Conservation (phyloP, 2,329 filamentous ascomycete species). For the Curvularia lunata region DNA sequence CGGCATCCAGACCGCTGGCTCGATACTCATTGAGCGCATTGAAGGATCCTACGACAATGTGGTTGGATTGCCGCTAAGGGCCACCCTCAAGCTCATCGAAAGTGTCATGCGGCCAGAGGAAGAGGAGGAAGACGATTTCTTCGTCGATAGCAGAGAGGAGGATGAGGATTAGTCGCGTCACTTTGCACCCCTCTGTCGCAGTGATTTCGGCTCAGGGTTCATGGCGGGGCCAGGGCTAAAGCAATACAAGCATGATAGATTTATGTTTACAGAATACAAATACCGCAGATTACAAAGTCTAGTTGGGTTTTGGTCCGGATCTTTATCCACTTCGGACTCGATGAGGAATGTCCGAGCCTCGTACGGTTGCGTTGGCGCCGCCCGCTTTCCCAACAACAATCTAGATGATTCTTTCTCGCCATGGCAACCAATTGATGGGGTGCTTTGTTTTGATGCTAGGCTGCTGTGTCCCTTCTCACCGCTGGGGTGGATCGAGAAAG, state of each 20-base stretch:
- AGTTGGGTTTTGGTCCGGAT: not conserved
- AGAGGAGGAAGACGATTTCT: conserved; percentile 39
- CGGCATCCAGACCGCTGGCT: conserved; percentile 86
- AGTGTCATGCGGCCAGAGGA: conserved; percentile 78
- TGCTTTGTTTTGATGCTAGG: not conserved
- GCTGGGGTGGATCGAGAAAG: not conserved
- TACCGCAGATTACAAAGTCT: not conserved
- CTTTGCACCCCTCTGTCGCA: not conserved
- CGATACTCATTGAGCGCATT: conserved; percentile 85
- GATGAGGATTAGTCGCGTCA: conserved; percentile 9
- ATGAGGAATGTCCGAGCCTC: not conserved
- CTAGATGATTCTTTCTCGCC: not conserved
- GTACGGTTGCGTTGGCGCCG: not conserved
- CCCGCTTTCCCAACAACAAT: not conserved
- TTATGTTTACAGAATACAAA: not conserved
- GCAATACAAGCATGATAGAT: not conserved
- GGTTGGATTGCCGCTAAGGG: conserved; percentile 82
- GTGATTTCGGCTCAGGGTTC: not conserved
- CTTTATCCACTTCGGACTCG: not conserved
- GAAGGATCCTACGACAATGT: conserved; percentile 94
- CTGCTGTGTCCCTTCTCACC: conserved; percentile 1
- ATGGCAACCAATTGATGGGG: not conserved
- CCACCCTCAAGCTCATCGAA: conserved; percentile 81
- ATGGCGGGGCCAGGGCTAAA: not conserved
- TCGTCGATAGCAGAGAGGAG: conserved; percentile 25